Percentiles rank a stretch among this genome's conserved stretches.
These are phyloP conservation scores for Saturnispora silvae DNA, from an alignment of 805 yeast species.

Conservation along the genomic window DNA sequence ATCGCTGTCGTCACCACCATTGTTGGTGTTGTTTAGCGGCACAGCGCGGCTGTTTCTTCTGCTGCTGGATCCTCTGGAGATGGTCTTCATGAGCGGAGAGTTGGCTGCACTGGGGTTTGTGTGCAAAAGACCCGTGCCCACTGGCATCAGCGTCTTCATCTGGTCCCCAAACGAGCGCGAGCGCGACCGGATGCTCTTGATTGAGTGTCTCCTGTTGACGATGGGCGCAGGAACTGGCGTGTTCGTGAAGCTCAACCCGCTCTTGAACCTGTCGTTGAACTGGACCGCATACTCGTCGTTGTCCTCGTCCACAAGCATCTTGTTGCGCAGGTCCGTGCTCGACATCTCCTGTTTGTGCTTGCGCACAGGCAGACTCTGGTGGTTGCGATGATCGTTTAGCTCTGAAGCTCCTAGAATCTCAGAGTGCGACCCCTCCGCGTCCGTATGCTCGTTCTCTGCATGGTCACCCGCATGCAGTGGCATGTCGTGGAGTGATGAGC, in stretches of 20 bases:
- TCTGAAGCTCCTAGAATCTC: conserved; percentile 27
- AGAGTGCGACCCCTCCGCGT: too few species aligned
- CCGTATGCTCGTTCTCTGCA: too few species aligned
- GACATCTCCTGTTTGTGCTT: conserved; percentile 18
- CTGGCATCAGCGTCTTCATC: conserved; percentile 25
- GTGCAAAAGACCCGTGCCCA: conserved; percentile 6
- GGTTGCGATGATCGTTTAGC: conserved; percentile 28
- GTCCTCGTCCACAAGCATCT: conserved; percentile 23
- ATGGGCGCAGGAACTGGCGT: conserved; percentile 11
- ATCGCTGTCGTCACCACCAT: conserved; percentile 43
- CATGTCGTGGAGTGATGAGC: conserved; percentile 4
- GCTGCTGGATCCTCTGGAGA: conserved; percentile 23
- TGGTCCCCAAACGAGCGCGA: conserved; percentile 36
- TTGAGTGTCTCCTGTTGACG: background rate
- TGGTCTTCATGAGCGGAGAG: conserved; percentile 10
- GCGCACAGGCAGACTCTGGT: conserved; percentile 25
- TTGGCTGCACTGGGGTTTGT: conserved; percentile 3
- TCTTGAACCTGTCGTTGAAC: conserved; percentile 16
- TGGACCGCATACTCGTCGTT: conserved; percentile 21
- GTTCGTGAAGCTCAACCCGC: conserved; percentile 9
- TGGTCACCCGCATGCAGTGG: conserved; percentile 6
- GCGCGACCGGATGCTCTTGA: conserved; percentile 16
- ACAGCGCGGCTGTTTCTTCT: conserved; percentile 11
- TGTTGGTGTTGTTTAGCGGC: background rate
- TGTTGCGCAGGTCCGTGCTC: conserved; percentile 19